These are phyloP conservation scores for Pseudopithomyces maydicus DNA, from an alignment of 2,329 filamentous ascomycete genomes.

Conservation along the genomic window DNA sequence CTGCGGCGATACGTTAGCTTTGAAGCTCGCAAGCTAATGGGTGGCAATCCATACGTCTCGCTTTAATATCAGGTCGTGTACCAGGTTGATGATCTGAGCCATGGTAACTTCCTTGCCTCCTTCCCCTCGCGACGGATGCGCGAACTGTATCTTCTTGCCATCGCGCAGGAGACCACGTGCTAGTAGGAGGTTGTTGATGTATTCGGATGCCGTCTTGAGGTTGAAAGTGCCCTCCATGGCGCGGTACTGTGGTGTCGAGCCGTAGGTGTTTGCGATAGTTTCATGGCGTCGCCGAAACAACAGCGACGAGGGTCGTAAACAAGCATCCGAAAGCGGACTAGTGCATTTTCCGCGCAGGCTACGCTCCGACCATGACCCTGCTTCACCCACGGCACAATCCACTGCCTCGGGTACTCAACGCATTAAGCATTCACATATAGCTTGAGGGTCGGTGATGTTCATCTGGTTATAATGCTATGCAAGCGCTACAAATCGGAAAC, in stretches of 20 bases:
- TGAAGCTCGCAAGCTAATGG: not conserved
- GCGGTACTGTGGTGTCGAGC: not conserved
- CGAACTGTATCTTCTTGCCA: conserved; percentile 81
- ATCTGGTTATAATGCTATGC: no score
- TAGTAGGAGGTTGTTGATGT: conserved; percentile 70
- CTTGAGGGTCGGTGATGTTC: no score
- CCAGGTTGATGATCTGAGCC: conserved; percentile 85
- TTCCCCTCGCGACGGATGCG: conserved; percentile 68
- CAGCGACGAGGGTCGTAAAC: conserved; percentile 10
- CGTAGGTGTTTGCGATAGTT: not conserved
- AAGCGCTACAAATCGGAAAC: no score
- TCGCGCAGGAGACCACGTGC: conserved; percentile 66
- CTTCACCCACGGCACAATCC: not conserved
- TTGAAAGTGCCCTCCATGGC: conserved; percentile 53
- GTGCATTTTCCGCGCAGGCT: not conserved
- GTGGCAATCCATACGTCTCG: conserved; percentile 70
- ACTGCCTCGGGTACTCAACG: not conserved
- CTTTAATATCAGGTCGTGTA: conserved; percentile 90
- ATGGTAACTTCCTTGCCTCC: conserved; percentile 71
- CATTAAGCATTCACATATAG: no score
- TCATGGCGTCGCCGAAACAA: not conserved
- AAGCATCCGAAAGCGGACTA: conserved; percentile 5
- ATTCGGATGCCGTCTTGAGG: conserved; percentile 65
- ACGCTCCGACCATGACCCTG: not conserved
- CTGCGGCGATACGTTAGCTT: conserved; percentile 51